Percentiles rank a stretch among this genome's conserved stretches.
phyloP scores from a whole-genome alignment of 1,284 basidiomycete genomes.

The Malassezia vespertilionis region DNA sequence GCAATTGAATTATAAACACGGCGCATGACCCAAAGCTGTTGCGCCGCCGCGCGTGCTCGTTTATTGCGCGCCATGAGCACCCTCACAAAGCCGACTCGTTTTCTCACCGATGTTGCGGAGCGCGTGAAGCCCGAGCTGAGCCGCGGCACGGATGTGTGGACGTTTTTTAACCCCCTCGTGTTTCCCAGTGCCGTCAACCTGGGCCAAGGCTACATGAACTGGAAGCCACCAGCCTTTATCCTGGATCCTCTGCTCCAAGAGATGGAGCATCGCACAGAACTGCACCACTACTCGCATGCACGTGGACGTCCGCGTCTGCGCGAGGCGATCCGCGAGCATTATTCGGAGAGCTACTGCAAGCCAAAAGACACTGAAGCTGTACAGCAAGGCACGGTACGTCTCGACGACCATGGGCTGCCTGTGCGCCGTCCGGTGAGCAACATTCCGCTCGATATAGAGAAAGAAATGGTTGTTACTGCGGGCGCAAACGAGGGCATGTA shows the following conservation, averaged over 20 bases:
- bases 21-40: too few species aligned
- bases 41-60: neutral
- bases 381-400: neutral
- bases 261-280: conserved; percentile 24
- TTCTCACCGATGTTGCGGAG: conserved; percentile 19
- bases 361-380: conserved; percentile 18
- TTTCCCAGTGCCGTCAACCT: conserved; percentile 44
- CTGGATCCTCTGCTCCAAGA: conserved; percentile 23
- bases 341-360: conserved; percentile 24
- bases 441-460: conserved; percentile 66
- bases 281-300: conserved; percentile 44
- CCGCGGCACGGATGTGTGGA: conserved; percentile 41
- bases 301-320: conserved; percentile 37
- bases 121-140: conserved; percentile 32
- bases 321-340: conserved; percentile 29
- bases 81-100: conserved; percentile 17
- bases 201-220: conserved; percentile 47
- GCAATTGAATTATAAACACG: too few species aligned
- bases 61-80: neutral
- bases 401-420: conserved; percentile 10
- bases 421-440: conserved; percentile 44
- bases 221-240: conserved; percentile 35
- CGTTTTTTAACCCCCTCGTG: conserved; percentile 40
- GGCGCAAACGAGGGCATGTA: conserved; percentile 59
- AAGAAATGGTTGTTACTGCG: conserved; percentile 83